Evolutionary conservation across 768 basidiomycete species (phyloP).

Genomic region (Suillus cothurnatus): DNA sequence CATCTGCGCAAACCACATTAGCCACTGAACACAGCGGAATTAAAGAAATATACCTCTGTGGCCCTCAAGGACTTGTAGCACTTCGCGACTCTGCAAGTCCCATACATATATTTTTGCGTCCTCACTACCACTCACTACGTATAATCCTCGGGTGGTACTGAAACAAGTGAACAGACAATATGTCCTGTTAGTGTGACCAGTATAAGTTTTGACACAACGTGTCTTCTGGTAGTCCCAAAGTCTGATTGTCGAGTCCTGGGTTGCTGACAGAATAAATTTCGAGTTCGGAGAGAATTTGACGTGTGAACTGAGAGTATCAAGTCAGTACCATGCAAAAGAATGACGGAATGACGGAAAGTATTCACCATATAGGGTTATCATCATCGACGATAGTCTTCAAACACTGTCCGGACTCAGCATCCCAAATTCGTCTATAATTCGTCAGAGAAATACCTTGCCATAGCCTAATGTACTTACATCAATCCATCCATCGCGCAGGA

Average conservation of each 20-base stretch:
- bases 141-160: slow-evolving; percentile 56
- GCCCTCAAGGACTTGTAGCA: slow-evolving; percentile 75
- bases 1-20: slow-evolving; percentile 34
- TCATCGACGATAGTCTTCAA: slow-evolving; percentile 96
- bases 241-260: slow-evolving; percentile 92
- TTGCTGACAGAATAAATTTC: slow-evolving; percentile 83
- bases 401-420: slow-evolving; percentile 95
- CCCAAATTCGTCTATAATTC: slow-evolving; percentile 86
- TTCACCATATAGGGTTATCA: slow-evolving; percentile 88
- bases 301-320: slow-evolving; percentile 59
- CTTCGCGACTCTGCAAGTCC: slow-evolving; percentile 82
- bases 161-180: slow-evolving; percentile 80
- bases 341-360: slow-evolving; percentile 18
- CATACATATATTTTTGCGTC: slow-evolving; percentile 87
- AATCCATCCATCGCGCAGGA: slow-evolving; percentile 97
- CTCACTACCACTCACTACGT: slow-evolving; percentile 88
- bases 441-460: slow-evolving; percentile 8
- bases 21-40: neutral
- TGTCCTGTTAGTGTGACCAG: slow-evolving; percentile 83
- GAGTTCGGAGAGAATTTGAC: slow-evolving; percentile 94
- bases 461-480: slow-evolving; percentile 60
- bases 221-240: slow-evolving; percentile 94
- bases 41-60: slow-evolving; percentile 64
- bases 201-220: slow-evolving; percentile 91
- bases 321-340: slow-evolving; percentile 4